Conservation (phyloP, 176 grass and related monocot species). For the Oryza meyeriana region DNA sequence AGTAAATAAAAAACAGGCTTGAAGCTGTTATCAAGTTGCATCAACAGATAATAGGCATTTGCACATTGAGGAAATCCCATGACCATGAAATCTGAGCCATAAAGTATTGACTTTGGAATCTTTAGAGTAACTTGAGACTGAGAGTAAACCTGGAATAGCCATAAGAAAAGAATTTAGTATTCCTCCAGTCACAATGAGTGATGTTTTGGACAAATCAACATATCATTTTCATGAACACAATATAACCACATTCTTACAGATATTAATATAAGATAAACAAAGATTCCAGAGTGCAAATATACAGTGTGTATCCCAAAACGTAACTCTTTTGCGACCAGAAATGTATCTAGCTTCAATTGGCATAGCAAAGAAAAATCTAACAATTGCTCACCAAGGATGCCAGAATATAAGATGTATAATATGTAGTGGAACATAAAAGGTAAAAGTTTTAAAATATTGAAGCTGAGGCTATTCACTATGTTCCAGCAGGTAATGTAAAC, state of each 20-base stretch:
- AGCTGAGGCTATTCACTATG: conserved; percentile 4
- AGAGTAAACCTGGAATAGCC: conserved; percentile 76
- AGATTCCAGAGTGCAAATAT: neutral
- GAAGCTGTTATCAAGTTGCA: conserved; percentile 79
- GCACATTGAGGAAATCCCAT: conserved; percentile 69
- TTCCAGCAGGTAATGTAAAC: neutral
- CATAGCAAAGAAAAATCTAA: conserved; percentile 22
- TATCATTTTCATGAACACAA: neutral
- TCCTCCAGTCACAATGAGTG: neutral
- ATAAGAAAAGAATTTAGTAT: conserved; percentile 28
- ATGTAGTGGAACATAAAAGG: conserved; percentile 10
- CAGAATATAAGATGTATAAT: neutral
- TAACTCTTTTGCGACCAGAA: neutral
- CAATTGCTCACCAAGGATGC: neutral
- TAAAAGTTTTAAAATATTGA: neutral
- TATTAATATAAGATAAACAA: neutral
- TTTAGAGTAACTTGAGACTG: conserved; percentile 59
- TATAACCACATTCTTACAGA: neutral
- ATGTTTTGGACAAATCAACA: neutral
- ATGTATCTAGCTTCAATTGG: neutral
- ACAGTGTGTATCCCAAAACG: neutral
- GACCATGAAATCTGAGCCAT: conserved; percentile 67
- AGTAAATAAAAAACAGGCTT: conserved; percentile 76
- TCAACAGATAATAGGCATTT: conserved; percentile 87
- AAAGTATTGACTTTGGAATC: conserved; percentile 61